Base-by-base conservation (phyloP, 169 alveolate species). In the Babesia ovis region DNA sequence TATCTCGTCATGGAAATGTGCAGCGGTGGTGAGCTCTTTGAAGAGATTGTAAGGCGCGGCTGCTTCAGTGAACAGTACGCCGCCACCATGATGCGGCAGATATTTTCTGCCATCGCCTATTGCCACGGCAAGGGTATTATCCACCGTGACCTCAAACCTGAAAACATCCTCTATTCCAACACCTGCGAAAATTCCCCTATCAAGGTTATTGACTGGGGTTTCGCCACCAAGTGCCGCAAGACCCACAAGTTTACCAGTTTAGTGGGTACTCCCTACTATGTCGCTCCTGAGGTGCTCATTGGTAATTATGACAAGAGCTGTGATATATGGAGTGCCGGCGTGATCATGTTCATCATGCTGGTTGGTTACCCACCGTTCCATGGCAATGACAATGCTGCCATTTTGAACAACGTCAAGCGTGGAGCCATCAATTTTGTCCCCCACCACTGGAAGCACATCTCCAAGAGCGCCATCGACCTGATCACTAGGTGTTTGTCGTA, bases 111-210 rank as follows among this genome's bases (percentile, higher is more conserved):
- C 20, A 89, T 95, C 41, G 92, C 92, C 57, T 97, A 95, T 85
- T 91, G 95, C 84, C 99, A 97, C 76, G 72, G 92, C 14, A 95
- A 90, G 71, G 93, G 94, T 69, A 93, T 97, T 29, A 91, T 94
- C 55, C 99, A 97, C 85, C 83, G 98, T 62, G 99, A 97, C 91
- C 84, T 97, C 72, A 97, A 97, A 68, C 99, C 99, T 18, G 99
- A 96, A 68, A 97, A 97, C 91, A 90, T 97, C 23, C 74, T 97
- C 50, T 94, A 94, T 77, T 91, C 87, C 41, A 93, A 95, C 68
- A 90, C 72, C 23, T 87, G 92, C 18, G 93, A 85, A 22, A 91
- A 92, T 39, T 91, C 98, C 46, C 91, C 91, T 18, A 92, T 97
- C 46, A 95, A 95, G 86, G 89, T 97, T 53, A 96, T 96, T 27